These are phyloP conservation scores for Botryobasidium botryosum DNA, from an alignment of 768 basidiomycete species.

Conservation along the genomic window DNA sequence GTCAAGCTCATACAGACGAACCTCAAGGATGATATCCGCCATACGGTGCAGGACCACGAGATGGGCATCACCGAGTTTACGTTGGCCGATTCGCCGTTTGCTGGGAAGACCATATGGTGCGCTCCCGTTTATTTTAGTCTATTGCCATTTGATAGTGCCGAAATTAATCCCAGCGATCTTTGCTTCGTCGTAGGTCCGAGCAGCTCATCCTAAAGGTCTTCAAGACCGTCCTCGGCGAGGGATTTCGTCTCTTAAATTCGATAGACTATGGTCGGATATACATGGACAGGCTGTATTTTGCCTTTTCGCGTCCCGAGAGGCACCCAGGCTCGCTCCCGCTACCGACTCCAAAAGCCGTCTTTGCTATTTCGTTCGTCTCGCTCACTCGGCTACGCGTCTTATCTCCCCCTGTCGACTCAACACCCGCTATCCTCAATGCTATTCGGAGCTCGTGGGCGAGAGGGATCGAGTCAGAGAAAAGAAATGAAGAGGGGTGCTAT, in stretches of 20 bases:
- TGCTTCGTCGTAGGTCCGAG: conserved; percentile 3
- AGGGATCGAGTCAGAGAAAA: conserved; percentile 7
- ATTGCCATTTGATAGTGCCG: too few species aligned
- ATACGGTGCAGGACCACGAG: conserved; percentile 9
- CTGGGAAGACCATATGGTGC: not conserved
- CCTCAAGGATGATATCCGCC: not conserved
- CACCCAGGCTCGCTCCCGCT: not conserved
- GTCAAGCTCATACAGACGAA: conserved; percentile 1
- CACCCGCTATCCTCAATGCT: conserved; percentile 8
- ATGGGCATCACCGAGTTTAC: conserved; percentile 9
- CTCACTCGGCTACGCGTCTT: conserved; percentile 7
- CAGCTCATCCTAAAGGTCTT: conserved; percentile 8
- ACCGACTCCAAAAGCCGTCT: not conserved
- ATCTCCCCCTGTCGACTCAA: conserved; percentile 4
- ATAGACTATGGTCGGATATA: conserved; percentile 11
- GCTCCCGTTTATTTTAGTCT: not conserved
- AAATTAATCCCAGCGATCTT: not conserved
- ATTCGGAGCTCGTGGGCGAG: conserved; percentile 9
- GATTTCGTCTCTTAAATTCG: conserved; percentile 3
- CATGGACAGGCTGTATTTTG: too few species aligned
- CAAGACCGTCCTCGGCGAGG: conserved; percentile 7
- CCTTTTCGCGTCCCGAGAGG: not conserved
- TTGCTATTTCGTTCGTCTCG: conserved; percentile 3
- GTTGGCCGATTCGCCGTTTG: conserved; percentile 6
- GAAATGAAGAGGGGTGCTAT: conserved; percentile 8